These are phyloP conservation scores for Candida insectalens DNA, from an alignment of 805 yeast species.

Conservation along the genomic window DNA sequence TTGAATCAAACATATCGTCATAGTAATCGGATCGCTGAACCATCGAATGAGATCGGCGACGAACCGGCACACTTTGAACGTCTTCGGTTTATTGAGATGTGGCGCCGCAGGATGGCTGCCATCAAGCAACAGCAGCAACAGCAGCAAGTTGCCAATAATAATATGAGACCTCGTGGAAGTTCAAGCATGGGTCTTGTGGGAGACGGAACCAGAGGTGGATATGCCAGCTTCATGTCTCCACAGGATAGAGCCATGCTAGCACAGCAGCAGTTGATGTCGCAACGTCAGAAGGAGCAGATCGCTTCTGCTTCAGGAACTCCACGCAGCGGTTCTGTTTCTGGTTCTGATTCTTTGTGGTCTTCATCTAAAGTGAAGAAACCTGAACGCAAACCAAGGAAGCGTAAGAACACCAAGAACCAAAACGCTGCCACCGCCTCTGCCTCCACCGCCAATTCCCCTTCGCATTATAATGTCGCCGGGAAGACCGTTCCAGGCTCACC, in stretches of 20 bases:
- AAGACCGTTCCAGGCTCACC: conserved; percentile 22
- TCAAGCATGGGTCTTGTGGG: not conserved
- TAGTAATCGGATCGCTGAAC: conserved; percentile 14
- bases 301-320: conserved; percentile 21
- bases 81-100: conserved; percentile 79
- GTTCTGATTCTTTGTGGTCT: conserved; percentile 9
- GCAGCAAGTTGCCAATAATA: conserved; percentile 31
- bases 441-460: too few species aligned
- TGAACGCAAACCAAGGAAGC: too few species aligned
- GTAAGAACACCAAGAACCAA: too few species aligned
- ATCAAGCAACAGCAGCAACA: too few species aligned
- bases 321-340: conserved; percentile 13
- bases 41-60: conserved; percentile 12
- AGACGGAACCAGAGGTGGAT: conserved; percentile 9
- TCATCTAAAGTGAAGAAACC: conserved; percentile 1
- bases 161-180: conserved; percentile 5
- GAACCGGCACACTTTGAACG: conserved; percentile 63
- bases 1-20: conserved; percentile 39
- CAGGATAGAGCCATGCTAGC: conserved; percentile 20
- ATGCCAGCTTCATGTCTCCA: conserved; percentile 19
- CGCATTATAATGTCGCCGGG: conserved; percentile 19
- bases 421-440: too few species aligned
- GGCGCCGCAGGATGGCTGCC: conserved; percentile 57
- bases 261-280: conserved; percentile 20
- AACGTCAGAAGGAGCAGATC: conserved; percentile 24